A percentile compares a stretch with the other conserved stretches of the same genome.
Conservation (phyloP, 495 filamentous ascomycete genomes). For the Penicillium cosmopolitanum region DNA sequence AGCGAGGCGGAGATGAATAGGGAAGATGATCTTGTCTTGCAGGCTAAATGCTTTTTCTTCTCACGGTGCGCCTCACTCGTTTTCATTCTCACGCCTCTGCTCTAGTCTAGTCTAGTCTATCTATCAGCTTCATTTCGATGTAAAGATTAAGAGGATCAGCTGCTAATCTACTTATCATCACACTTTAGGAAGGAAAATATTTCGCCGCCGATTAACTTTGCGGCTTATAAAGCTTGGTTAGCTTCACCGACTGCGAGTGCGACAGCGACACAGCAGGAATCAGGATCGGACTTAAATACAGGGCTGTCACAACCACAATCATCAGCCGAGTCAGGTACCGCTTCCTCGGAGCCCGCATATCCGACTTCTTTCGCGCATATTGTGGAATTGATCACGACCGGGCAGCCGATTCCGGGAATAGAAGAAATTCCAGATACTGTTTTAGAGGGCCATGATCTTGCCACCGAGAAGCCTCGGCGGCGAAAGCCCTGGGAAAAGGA, state of each 20-base stretch:
- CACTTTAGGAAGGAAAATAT: slow-evolving; percentile 44
- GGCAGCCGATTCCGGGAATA: slow-evolving; percentile 86
- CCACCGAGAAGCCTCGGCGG: slow-evolving; percentile 56
- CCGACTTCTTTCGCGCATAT: slow-evolving; percentile 88
- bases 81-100: background rate
- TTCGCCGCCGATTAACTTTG: slow-evolving; percentile 41
- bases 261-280: no score
- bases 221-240: slow-evolving; percentile 49
- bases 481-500: slow-evolving; percentile 82
- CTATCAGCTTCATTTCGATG: no score
- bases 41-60: slow-evolving; percentile 59
- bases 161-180: no score
- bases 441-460: slow-evolving; percentile 62
- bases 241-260: slow-evolving; percentile 6
- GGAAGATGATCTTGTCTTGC: slow-evolving; percentile 49
- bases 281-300: no score
- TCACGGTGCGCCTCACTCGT: slow-evolving; percentile 39
- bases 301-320: no score
- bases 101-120: no score
- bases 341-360: slow-evolving; percentile 61
- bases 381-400: slow-evolving; percentile 82
- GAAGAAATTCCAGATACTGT: slow-evolving; percentile 85
- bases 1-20: slow-evolving; percentile 45
- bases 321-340: background rate
- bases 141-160: no score